phyloP scores from a whole-genome alignment of 148 eudicot genomes.

The Persicaria tinctoria region DNA sequence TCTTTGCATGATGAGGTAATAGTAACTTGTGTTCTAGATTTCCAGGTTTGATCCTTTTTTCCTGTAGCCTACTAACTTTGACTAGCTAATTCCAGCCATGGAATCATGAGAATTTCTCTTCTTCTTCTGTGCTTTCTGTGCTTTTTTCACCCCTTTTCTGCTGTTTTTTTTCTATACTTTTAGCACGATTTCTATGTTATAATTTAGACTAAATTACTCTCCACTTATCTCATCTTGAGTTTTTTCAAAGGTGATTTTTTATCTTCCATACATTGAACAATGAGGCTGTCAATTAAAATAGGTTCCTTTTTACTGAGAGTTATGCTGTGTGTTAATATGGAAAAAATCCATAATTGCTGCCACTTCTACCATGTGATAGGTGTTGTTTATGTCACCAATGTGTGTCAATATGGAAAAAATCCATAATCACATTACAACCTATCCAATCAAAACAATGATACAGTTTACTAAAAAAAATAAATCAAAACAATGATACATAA shows the following conservation, averaged over 20 bases:
- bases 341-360: not conserved
- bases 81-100: not conserved
- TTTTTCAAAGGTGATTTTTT: not conserved
- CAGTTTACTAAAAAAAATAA: no score
- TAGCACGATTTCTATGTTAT: not conserved
- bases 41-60: not conserved
- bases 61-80: conserved; percentile 3
- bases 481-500: no score
- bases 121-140: not conserved
- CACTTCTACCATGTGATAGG: conserved; percentile 8
- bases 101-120: conserved; percentile 1
- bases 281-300: not conserved
- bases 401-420: no score
- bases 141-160: not conserved
- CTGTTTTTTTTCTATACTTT: not conserved
- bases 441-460: no score
- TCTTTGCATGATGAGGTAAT: not conserved
- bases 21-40: not conserved
- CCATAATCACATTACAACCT: not conserved
- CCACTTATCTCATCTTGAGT: not conserved
- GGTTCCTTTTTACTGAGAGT: not conserved
- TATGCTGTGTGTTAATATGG: not conserved
- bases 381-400: not conserved
- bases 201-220: not conserved
- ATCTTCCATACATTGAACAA: no score